These are phyloP conservation scores for Neopestalotiopsis sp. DNA, from an alignment of 2,329 filamentous ascomycete species.

Conservation along the genomic window DNA sequence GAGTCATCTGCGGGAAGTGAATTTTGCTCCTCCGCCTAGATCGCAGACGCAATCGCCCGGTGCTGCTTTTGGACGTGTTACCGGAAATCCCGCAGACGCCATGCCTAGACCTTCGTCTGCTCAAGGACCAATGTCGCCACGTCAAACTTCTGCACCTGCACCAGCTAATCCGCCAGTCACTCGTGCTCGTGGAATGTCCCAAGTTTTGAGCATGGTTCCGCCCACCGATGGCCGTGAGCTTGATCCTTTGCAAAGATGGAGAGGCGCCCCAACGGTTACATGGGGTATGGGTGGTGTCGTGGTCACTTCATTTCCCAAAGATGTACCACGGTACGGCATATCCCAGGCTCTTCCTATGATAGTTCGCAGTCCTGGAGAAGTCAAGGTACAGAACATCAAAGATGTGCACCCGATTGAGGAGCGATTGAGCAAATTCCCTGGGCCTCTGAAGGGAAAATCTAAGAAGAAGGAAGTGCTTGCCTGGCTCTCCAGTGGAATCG, in stretches of 20 bases:
- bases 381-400: constrained; percentile 78
- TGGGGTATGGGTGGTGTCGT: constrained; percentile 89
- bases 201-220: constrained; percentile 62
- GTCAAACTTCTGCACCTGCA: constrained; percentile 25
- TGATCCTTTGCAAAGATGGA: constrained; percentile 89
- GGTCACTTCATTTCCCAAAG: constrained; percentile 85
- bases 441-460: constrained; percentile 84
- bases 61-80: constrained; percentile 46
- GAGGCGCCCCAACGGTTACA: constrained; percentile 81
- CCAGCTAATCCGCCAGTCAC: constrained; percentile 32
- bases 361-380: constrained; percentile 80
- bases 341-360: constrained; percentile 77
- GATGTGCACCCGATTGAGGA: constrained; percentile 75
- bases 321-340: constrained; percentile 84
- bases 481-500: constrained; percentile 83
- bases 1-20: constrained; percentile 37
- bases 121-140: constrained; percentile 50
- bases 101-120: constrained; percentile 61
- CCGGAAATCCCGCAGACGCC: constrained; percentile 43
- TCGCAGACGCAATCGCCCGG: constrained; percentile 69
- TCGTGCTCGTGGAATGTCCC: constrained; percentile 58
- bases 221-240: constrained; percentile 71
- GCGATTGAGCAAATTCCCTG: constrained; percentile 81
- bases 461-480: constrained; percentile 93
- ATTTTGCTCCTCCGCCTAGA: constrained; percentile 62